These are phyloP conservation scores for Metschnikowia corniflorae DNA, from an alignment of 805 yeast species.

Conservation along the genomic window DNA sequence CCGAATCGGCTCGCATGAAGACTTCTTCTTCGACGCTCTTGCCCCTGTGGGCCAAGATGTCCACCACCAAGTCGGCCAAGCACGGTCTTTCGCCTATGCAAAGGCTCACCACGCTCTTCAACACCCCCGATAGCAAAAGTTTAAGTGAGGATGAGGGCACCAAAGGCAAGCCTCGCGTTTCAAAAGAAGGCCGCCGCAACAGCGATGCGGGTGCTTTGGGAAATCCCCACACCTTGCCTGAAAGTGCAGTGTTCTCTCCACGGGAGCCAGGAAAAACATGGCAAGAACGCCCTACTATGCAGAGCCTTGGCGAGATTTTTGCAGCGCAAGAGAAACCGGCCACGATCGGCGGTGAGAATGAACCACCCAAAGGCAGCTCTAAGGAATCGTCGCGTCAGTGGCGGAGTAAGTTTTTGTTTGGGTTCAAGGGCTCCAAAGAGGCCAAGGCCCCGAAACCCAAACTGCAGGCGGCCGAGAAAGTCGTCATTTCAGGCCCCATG, in stretches of 20 bases:
- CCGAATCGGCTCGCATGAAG: constrained; percentile 3
- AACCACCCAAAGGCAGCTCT: neutral
- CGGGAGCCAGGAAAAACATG: constrained; percentile 6
- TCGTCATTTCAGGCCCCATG: neutral
- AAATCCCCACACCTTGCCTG: constrained; percentile 2
- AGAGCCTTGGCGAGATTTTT: constrained; percentile 9
- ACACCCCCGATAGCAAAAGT: constrained; percentile 4
- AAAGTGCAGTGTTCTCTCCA: constrained; percentile 8
- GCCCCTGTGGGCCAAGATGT: constrained; percentile 10
- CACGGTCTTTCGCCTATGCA: constrained; percentile 6
- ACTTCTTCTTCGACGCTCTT: constrained; percentile 8
- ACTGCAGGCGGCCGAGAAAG: neutral
- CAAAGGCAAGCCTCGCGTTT: neutral
- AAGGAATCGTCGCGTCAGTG: neutral
- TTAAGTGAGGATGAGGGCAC: neutral
- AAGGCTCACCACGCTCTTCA: constrained; percentile 8
- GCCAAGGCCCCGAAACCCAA: constrained; percentile 5
- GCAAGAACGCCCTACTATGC: constrained; percentile 6
- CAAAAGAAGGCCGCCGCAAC: neutral
- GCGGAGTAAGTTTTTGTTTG: constrained; percentile 1
- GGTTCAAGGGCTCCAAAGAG: constrained; percentile 4
- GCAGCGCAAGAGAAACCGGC: neutral
- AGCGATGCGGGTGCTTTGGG: neutral
- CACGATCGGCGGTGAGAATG: neutral
- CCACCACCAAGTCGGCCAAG: constrained; percentile 1